Percentiles rank a stretch among this genome's conserved stretches.
phyloP scores from a whole-genome alignment of 2,329 filamentous ascomycete species.

The Juglanconis sp. region DNA sequence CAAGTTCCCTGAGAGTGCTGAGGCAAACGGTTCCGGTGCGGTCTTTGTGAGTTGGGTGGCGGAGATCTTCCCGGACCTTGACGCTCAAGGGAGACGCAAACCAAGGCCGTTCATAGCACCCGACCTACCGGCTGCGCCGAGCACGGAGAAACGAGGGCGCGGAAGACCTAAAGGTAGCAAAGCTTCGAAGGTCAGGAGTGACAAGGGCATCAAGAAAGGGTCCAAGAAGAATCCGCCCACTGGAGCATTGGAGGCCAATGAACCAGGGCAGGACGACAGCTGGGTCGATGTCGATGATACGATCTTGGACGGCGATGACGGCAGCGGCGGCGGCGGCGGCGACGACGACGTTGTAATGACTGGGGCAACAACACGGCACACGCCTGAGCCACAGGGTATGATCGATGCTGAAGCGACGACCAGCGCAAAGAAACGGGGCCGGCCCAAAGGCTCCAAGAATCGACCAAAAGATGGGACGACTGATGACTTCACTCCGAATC shows the following conservation, averaged over 20 bases:
- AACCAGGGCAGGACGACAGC: constrained; percentile 33
- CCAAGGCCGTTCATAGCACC: constrained; percentile 19
- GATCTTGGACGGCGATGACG: not conserved
- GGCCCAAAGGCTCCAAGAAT: constrained; percentile 53
- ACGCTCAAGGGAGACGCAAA: constrained; percentile 19
- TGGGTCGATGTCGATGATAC: constrained; percentile 45
- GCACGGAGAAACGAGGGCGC: constrained; percentile 40
- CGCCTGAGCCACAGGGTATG: not conserved
- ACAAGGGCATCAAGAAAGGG: constrained; percentile 51
- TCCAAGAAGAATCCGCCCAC: constrained; percentile 23
- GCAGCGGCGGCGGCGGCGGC: not conserved
- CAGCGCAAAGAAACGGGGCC: constrained; percentile 38
- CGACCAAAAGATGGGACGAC: constrained; percentile 34
- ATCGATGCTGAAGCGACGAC: constrained; percentile 19
- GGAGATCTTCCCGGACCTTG: constrained; percentile 56
- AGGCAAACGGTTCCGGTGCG: constrained; percentile 54
- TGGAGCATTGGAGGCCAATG: constrained; percentile 2
- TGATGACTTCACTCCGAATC: not conserved
- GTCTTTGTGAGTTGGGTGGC: constrained; percentile 60
- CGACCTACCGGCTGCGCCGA: constrained; percentile 24
- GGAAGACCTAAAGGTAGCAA: constrained; percentile 58
- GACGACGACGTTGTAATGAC: constrained; percentile 7
- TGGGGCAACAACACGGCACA: not conserved
- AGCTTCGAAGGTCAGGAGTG: constrained; percentile 42
- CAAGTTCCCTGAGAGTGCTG: constrained; percentile 53